phyloP scores from a whole-genome alignment of 257 asterid genomes.

The Schizonepeta tenuifolia region DNA sequence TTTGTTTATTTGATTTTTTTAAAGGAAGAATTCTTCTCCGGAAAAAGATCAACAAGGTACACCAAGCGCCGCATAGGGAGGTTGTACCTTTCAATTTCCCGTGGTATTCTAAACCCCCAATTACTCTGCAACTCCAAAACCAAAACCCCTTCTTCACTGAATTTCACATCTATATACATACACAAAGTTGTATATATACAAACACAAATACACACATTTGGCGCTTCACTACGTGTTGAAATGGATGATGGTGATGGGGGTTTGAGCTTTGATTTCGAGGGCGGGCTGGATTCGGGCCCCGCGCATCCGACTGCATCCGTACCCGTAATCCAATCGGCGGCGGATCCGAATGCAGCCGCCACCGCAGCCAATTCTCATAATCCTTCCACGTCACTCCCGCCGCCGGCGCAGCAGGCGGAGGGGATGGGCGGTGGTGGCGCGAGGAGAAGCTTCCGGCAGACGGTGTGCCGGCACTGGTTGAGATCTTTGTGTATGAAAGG shows the following conservation, averaged over 20 bases:
- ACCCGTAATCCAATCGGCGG: slow-evolving; percentile 58
- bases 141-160: slow-evolving; percentile 20
- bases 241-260: slow-evolving; percentile 98
- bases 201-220: background rate
- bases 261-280: slow-evolving; percentile 90
- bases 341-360: slow-evolving; percentile 42
- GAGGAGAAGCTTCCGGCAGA: slow-evolving; percentile 84
- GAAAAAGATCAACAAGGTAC: background rate
- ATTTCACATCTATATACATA: slow-evolving; percentile 23
- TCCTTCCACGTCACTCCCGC: slow-evolving; percentile 37
- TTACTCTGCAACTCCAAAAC: slow-evolving; percentile 24
- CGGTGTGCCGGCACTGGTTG: slow-evolving; percentile 93
- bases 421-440: slow-evolving; percentile 47
- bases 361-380: slow-evolving; percentile 34
- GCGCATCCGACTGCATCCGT: slow-evolving; percentile 82
- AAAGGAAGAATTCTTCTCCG: too few species aligned
- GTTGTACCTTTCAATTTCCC: too few species aligned
- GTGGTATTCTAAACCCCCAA: slow-evolving; percentile 25
- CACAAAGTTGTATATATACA: background rate
- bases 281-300: slow-evolving; percentile 76
- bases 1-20: too few species aligned
- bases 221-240: background rate
- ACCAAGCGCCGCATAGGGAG: background rate
- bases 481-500: slow-evolving; percentile 91
- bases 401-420: slow-evolving; percentile 42